These are phyloP conservation scores for Colletotrichum chrysophilum DNA, from an alignment of 2,329 filamentous ascomycete genomes.

Conservation along the genomic window DNA sequence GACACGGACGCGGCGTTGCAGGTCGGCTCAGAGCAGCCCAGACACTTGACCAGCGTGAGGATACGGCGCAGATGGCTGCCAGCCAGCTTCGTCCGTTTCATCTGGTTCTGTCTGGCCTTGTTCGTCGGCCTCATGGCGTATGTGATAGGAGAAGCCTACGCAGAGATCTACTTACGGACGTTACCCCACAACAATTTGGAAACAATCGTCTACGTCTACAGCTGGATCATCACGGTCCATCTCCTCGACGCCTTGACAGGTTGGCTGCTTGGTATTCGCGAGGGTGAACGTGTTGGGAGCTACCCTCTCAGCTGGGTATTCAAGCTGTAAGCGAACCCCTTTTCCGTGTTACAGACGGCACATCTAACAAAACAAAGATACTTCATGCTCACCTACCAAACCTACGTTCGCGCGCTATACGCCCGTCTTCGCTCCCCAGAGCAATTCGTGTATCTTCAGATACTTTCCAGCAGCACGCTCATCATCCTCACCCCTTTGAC, in stretches of 20 bases:
- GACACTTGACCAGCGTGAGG: conserved; percentile 34
- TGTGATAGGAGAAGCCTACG: conserved; percentile 71
- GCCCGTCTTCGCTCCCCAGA: conserved; percentile 68
- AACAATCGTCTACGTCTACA: conserved; percentile 73
- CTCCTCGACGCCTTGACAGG: conserved; percentile 68
- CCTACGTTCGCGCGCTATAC: conserved; percentile 72
- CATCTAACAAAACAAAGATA: conserved; percentile 47
- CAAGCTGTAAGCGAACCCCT: conserved; percentile 59
- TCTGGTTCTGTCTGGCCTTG: conserved; percentile 72
- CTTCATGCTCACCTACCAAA: conserved; percentile 74
- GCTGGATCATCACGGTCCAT: conserved; percentile 71
- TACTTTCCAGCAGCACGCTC: conserved; percentile 66
- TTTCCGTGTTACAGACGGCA: background rate
- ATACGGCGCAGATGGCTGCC: conserved; percentile 63
- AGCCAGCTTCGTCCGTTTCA: conserved; percentile 70
- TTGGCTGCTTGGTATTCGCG: conserved; percentile 69
- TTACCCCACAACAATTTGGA: conserved; percentile 70
- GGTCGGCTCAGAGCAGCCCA: conserved; percentile 16
- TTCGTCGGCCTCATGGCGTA: conserved; percentile 69
- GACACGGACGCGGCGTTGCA: conserved; percentile 37
- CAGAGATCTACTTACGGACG: conserved; percentile 71
- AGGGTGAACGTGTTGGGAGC: conserved; percentile 70
- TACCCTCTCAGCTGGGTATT: conserved; percentile 76
- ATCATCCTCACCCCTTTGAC: conserved; percentile 69
- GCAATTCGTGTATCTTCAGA: conserved; percentile 70